Percentiles rank a stretch among this genome's conserved stretches.
These are phyloP conservation scores for Stachybotrys echinatus DNA, from an alignment of 2,329 filamentous ascomycete species.

Conservation along the genomic window DNA sequence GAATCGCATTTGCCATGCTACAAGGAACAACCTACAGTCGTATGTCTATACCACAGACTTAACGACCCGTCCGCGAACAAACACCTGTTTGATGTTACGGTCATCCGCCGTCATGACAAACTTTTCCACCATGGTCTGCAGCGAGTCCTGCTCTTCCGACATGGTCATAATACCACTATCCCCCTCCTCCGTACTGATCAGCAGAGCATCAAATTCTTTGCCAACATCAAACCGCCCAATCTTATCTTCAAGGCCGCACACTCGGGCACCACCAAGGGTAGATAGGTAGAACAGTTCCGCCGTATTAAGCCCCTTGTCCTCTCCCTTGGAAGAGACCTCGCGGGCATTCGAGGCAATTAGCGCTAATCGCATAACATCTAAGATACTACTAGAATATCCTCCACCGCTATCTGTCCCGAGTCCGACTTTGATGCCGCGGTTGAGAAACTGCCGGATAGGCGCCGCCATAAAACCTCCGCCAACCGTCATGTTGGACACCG, in stretches of 20 bases:
- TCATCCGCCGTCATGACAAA: constrained; percentile 63
- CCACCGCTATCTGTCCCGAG: constrained; percentile 61
- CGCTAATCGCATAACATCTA: constrained; percentile 53
- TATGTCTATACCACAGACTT: no score
- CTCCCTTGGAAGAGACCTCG: constrained; percentile 32
- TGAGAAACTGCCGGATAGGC: constrained; percentile 52
- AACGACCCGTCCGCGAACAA: constrained; percentile 43
- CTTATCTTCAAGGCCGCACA: constrained; percentile 46
- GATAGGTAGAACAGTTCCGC: constrained; percentile 54
- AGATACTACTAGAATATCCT: constrained; percentile 55
- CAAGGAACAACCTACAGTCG: no score
- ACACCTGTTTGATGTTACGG: constrained; percentile 52
- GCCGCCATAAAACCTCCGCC: constrained; percentile 59
- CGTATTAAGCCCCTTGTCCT: constrained; percentile 40
- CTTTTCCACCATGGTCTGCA: constrained; percentile 50
- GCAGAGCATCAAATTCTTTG: constrained; percentile 58
- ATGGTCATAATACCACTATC: constrained; percentile 43
- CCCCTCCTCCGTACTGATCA: constrained; percentile 33
- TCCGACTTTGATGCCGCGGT: constrained; percentile 57
- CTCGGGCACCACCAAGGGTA: constrained; percentile 55
- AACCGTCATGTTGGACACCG: constrained; percentile 58
- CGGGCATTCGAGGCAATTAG: constrained; percentile 48
- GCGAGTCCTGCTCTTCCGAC: constrained; percentile 42
- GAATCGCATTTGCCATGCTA: no score
- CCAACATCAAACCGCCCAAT: constrained; percentile 53